Base-by-base conservation (phyloP, 768 basidiomycete species). In the Amanita fuliginea region DNA sequence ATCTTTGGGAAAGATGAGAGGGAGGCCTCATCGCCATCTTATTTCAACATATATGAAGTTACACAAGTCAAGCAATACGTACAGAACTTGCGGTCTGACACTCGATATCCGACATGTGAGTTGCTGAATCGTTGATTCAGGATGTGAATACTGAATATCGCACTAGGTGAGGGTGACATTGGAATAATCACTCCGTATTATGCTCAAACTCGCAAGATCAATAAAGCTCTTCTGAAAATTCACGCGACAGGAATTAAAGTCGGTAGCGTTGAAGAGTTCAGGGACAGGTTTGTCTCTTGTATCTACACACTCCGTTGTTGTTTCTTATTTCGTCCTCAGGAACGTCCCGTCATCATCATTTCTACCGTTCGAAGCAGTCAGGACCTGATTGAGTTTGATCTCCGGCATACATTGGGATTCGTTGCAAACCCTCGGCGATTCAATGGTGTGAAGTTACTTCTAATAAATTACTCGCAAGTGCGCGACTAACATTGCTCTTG, bases 191-290 rank as follows among this genome's bases (percentile, higher is more conserved):
- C 82, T 0, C 83, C 83, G 1, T 85, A 85, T 55, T 72, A 78
- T 57, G 81, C 80, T 1, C 83, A 85, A 56, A 62, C 69, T 24
- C 66, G 65, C 52, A 81, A 81, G 56, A 74, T 83, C 18, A 60
- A 66, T 40, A 64, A 59, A 49, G 63, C 59, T 53, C 61, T 50
- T 52, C 56, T 56, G 2, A 28, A 10, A 28, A 28, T 28, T 3
- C 28, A 28, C 9, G 35, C 43, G 8, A 58, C 51, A 67, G 56
- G 63, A 9, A 67, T 81, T 56, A 82, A 77, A 51, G 77, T 83
- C 9, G 82, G 80, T 24, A 78, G 76, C 40, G 80, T 81, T 3
- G 82, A 85, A 59, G 78, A 80, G 49, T 83, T 60, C 82, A 83
- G 58, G 82, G 81, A 2, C 79, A 82, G 28, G 28, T 28, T 1